phyloP scores from a whole-genome alignment of 2,329 filamentous ascomycete species.

The Dissoconium aciculare region DNA sequence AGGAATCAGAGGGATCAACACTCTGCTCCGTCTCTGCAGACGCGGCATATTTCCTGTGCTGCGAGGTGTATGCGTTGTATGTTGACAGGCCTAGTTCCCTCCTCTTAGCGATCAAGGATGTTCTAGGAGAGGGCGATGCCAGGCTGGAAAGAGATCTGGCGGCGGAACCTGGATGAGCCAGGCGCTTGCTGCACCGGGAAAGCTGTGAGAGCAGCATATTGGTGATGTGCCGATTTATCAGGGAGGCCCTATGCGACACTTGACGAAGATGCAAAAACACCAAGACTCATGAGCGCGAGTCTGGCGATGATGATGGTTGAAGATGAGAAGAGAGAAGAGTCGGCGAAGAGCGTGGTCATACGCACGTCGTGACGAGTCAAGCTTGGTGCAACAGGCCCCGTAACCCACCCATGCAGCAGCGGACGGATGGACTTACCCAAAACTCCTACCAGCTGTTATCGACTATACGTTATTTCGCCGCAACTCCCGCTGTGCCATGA shows the following conservation, averaged over 20 bases:
- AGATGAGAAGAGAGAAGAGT: too few relatives aligned
- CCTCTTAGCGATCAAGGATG: conserved; percentile 34
- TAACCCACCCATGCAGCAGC: too few relatives aligned
- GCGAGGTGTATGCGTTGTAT: conserved; percentile 30
- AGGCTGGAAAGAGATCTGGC: conserved; percentile 31
- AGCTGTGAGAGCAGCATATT: conserved; percentile 57
- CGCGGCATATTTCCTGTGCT: conserved; percentile 43
- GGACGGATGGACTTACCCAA: too few relatives aligned
- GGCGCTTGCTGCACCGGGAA: conserved; percentile 49
- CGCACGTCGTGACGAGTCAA: too few relatives aligned
- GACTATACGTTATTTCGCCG: too few relatives aligned
- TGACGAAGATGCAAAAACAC: conserved; percentile 20
- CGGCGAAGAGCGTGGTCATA: too few relatives aligned
- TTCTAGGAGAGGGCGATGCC: conserved; percentile 24
- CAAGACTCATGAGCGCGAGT: conserved; percentile 3
- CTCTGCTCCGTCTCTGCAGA: conserved; percentile 45
- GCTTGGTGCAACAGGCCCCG: too few relatives aligned
- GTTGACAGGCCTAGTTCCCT: conserved; percentile 30
- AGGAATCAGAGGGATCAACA: conserved; percentile 82
- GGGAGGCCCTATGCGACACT: too few relatives aligned
- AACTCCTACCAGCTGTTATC: too few relatives aligned
- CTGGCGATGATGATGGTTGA: background rate
- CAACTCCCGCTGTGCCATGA: too few relatives aligned
- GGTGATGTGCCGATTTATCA: too few relatives aligned
- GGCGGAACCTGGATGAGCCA: conserved; percentile 41